Base-by-base conservation (phyloP, 2,329 filamentous ascomycete species). In the Trichoderma sp. region DNA sequence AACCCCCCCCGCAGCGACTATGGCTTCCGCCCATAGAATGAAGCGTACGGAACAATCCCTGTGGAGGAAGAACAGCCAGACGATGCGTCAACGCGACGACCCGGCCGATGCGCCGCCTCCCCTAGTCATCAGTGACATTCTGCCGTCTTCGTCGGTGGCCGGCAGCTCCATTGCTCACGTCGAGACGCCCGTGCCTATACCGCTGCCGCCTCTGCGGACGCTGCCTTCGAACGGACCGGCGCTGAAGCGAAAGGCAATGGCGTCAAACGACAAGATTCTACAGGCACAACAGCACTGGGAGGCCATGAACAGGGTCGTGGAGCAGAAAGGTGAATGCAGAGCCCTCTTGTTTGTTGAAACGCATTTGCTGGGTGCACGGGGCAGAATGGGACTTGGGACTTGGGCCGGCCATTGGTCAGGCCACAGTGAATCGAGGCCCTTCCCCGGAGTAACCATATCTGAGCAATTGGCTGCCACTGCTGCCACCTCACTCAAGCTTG, bases 271-370 rank as follows among this genome's bases (percentile, higher is more conserved):
- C 32, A 74, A 69, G 30, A 78, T 80, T 5, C 24, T 73, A 59
- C 74, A 73, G 4, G 68, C 76, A 21, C 78, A 80, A 66, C 70
- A 70, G 37, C 66, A 74, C 16, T 80, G 79, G 79, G 75, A 76
- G 66, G 59, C 69, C 26, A 70, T 60, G n/a, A 60, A 68, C 26
- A 28, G 21, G 70, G 6, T 70, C 18, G 7, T 16, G 1, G 55
- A 43, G 24, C n/a, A 55, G 4, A 54, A 51, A 58, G 64, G 64
- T 66, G 16, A 49, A 54, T 30, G 18, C 5, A 18, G 37, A 39
- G 7, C 18, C 5, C 5, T 28, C n/a, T 30, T 11, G 4, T 58
- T 58, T 28, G n/a, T n/a, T 43, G 32, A 26, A 4, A 26, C 26
- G 13, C 26, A 10, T 46, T 24, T 58, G 26, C n/a, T 56, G 37